A percentile compares a stretch with the other conserved stretches of the same genome.
Evolutionary conservation across 208 protist species (phyloP).

Genomic region (Crithidia fasciculata): DNA sequence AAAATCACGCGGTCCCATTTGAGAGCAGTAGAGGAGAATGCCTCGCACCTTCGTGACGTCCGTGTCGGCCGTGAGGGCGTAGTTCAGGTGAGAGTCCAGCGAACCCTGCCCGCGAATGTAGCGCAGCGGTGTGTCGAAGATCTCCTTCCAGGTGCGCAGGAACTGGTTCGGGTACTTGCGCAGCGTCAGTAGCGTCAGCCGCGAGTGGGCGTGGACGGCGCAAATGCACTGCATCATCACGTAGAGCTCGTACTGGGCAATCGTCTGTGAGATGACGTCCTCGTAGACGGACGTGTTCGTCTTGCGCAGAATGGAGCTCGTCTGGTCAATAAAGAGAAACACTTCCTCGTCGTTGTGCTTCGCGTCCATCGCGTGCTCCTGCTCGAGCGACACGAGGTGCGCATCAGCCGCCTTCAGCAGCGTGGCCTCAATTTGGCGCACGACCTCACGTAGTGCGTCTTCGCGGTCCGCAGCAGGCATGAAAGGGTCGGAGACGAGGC

Average conservation of each 20-base stretch:
- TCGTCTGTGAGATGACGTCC: constrained; percentile 81
- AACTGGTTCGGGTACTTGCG: constrained; percentile 64
- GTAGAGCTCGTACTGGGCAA: constrained; percentile 78
- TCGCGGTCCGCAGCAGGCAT: constrained; percentile 15
- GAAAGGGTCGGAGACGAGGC: constrained; percentile 28
- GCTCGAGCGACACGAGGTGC: constrained; percentile 25
- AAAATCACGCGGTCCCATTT: constrained; percentile 86
- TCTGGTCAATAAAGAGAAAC: constrained; percentile 91
- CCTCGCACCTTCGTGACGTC: constrained; percentile 63
- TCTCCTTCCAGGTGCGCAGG: constrained; percentile 62
- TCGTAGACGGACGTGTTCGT: constrained; percentile 77
- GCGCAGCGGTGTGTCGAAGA: constrained; percentile 67
- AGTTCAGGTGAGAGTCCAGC: constrained; percentile 83
- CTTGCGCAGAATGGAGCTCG: constrained; percentile 76
- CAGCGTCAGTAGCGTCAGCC: constrained; percentile 75
- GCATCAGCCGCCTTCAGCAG: constrained; percentile 50
- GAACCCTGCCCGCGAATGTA: constrained; percentile 86
- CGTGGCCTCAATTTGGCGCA: constrained; percentile 52
- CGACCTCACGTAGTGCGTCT: constrained; percentile 25
- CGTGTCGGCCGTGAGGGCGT: constrained; percentile 59
- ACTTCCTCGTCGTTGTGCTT: constrained; percentile 48
- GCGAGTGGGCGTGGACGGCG: constrained; percentile 67
- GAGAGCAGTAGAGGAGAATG: constrained; percentile 89
- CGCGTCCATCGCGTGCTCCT: constrained; percentile 12
- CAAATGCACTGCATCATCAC: constrained; percentile 89